Conservation (phyloP, 352 stramenopile species). For the Globisporangium cylindrosporum region DNA sequence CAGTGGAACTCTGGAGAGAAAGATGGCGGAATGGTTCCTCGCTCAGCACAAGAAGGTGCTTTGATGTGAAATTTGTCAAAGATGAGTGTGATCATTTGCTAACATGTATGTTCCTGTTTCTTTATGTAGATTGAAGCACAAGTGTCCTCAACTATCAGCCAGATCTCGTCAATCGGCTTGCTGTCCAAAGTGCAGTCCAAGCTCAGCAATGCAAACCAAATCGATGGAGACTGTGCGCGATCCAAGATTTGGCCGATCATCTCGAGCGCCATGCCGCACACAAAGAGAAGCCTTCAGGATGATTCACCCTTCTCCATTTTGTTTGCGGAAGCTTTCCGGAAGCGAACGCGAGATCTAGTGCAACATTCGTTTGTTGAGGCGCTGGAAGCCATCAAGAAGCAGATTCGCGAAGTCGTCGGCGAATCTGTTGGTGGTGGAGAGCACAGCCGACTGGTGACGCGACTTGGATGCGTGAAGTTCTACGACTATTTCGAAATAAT, state of each 20-base stretch:
- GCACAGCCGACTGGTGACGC: constrained; percentile 18
- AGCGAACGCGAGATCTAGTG: constrained; percentile 63
- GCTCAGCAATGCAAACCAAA: constrained; percentile 37
- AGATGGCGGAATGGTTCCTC: constrained; percentile 36
- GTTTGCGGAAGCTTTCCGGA: constrained; percentile 62
- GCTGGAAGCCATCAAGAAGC: constrained; percentile 62
- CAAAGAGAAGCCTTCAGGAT: neutral
- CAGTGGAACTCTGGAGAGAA: constrained; percentile 28
- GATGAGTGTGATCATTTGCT: neutral
- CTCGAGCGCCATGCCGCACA: neutral
- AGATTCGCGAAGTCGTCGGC: constrained; percentile 45
- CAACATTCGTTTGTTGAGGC: constrained; percentile 75
- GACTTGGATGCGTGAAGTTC: constrained; percentile 55
- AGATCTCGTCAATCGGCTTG: constrained; percentile 52
- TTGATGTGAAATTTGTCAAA: too few relatives aligned
- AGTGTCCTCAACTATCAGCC: constrained; percentile 41
- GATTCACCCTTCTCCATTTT: constrained; percentile 60
- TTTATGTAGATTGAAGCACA: constrained; percentile 37
- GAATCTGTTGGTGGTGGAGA: constrained; percentile 21
- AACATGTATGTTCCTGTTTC: neutral
- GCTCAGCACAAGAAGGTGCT: constrained; percentile 20
- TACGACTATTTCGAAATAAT: constrained; percentile 79
- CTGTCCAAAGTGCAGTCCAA: constrained; percentile 63
- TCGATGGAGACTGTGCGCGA: constrained; percentile 29
- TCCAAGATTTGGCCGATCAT: constrained; percentile 36